Conservation (phyloP, 495 filamentous ascomycete genomes). For the Pseudoneurospora amorphoporcata region DNA sequence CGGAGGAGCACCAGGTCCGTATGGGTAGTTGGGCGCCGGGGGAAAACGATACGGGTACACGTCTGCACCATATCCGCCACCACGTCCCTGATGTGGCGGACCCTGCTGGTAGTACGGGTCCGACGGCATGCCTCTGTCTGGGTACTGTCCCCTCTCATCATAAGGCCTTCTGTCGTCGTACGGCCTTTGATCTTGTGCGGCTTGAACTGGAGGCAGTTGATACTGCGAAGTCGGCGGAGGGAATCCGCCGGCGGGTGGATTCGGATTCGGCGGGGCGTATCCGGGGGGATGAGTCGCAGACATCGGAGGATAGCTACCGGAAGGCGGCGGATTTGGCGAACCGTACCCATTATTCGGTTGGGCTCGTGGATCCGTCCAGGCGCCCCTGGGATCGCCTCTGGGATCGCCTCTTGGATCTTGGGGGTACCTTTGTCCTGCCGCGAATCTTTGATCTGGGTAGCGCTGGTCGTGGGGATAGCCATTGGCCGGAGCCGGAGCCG, state of each 20-base stretch:
- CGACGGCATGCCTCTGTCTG: conserved; percentile 2
- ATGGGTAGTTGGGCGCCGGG: conserved; percentile 11
- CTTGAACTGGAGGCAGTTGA: conserved; percentile 5
- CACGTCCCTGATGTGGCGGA: conserved; percentile 7
- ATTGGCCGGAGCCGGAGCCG: neutral
- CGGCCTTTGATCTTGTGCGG: conserved; percentile 7
- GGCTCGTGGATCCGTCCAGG: neutral
- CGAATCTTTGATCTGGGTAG: conserved; percentile 3
- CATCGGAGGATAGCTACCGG: conserved; percentile 5
- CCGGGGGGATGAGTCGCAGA: conserved; percentile 13
- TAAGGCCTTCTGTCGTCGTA: conserved; percentile 5
- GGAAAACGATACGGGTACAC: conserved; percentile 9
- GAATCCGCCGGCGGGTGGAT: neutral
- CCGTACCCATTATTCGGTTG: neutral
- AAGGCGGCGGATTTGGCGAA: neutral
- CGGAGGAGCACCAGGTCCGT: conserved; percentile 13
- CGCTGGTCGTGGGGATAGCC: conserved; percentile 16
- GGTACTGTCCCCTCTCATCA: conserved; percentile 6
- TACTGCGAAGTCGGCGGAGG: conserved; percentile 12
- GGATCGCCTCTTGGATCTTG: conserved; percentile 3
- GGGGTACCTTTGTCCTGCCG: conserved; percentile 3
- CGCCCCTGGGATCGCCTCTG: neutral
- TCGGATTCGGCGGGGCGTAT: conserved; percentile 7
- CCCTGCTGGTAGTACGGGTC: conserved; percentile 11
- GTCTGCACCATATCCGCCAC: conserved; percentile 2